A percentile compares a stretch with the other conserved stretches of the same genome.
These are phyloP conservation scores for Sporisorium graminicola DNA, from an alignment of 1,284 basidiomycete genomes.

Conservation along the genomic window DNA sequence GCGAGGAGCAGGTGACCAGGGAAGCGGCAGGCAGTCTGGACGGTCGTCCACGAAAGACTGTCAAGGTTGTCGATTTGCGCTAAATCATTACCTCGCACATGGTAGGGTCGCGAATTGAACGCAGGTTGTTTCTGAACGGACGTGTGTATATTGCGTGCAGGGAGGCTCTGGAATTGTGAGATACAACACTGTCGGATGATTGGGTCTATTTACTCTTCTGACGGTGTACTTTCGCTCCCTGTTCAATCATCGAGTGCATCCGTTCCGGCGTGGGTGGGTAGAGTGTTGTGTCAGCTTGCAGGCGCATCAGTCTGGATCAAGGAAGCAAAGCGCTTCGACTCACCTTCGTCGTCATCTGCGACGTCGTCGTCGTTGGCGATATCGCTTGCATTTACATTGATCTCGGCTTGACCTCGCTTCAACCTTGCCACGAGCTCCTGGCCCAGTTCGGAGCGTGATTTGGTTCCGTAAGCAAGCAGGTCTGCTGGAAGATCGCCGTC, in stretches of 20 bases:
- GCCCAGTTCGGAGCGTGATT: constrained; percentile 48
- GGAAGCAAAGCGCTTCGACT: not conserved
- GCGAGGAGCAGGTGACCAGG: not conserved
- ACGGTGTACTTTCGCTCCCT: constrained; percentile 54
- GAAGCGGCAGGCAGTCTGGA: constrained; percentile 11
- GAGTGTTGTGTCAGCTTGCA: not conserved
- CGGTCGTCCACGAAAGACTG: constrained; percentile 34
- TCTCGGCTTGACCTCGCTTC: constrained; percentile 52
- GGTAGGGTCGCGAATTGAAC: not conserved
- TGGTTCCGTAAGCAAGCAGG: constrained; percentile 49
- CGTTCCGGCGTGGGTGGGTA: not conserved
- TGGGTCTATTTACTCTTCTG: constrained; percentile 28
- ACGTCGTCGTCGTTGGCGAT: constrained; percentile 52
- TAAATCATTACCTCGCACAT: not conserved
- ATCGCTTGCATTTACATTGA: constrained; percentile 47
- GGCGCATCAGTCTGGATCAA: too few species aligned
- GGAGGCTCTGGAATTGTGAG: not conserved
- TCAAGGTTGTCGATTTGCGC: constrained; percentile 41
- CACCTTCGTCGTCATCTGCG: constrained; percentile 43
- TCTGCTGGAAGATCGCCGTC: constrained; percentile 63
- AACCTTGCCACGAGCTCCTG: constrained; percentile 54
- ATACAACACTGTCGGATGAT: not conserved
- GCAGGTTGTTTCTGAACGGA: not conserved
- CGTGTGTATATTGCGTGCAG: constrained; percentile 8
- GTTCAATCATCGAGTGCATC: not conserved